A percentile compares a stretch with the other conserved stretches of the same genome.
These are phyloP conservation scores for Zea luxurians DNA, from an alignment of 176 grass and related monocot genomes.

Conservation along the genomic window DNA sequence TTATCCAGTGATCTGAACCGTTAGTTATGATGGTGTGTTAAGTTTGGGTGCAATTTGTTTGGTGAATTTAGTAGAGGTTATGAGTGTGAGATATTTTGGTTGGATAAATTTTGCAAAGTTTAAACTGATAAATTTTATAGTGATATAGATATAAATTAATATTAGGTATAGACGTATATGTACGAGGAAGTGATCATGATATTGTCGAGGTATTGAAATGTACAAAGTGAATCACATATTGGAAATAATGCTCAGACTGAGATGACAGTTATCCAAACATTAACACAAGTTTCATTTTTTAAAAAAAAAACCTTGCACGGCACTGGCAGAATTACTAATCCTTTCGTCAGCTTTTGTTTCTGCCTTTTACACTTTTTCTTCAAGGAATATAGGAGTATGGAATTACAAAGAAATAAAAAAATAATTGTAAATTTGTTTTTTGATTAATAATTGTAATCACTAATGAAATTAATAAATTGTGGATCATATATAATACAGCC, in stretches of 20 bases:
- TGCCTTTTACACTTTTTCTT: neutral
- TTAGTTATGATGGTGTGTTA: too few species aligned
- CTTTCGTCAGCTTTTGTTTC: neutral
- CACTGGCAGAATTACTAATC: neutral
- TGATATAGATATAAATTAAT: too few species aligned
- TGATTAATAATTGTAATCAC: neutral
- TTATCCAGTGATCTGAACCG: too few species aligned
- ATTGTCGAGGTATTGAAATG: slow-evolving; percentile 62
- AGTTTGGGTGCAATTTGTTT: too few species aligned
- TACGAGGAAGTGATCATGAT: slow-evolving; percentile 58
- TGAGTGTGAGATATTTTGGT: too few species aligned
- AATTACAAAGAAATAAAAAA: neutral
- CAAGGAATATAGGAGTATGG: neutral
- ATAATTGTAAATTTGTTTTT: slow-evolving; percentile 8
- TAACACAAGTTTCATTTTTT: slow-evolving; percentile 27
- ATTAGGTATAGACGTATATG: slow-evolving; percentile 17
- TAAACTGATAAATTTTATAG: too few species aligned
- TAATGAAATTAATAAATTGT: neutral
- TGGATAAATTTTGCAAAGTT: too few species aligned
- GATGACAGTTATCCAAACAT: slow-evolving; percentile 39
- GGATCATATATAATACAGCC: slow-evolving; percentile 4
- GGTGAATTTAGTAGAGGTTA: too few species aligned
- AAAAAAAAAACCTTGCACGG: neutral
- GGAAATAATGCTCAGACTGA: slow-evolving; percentile 65
- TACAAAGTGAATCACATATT: slow-evolving; percentile 53